Evolutionary conservation across 352 stramenopile genomes (phyloP), one percentile per base, ranked within the genome.

Genomic region (Phytophthora capsici): DNA sequence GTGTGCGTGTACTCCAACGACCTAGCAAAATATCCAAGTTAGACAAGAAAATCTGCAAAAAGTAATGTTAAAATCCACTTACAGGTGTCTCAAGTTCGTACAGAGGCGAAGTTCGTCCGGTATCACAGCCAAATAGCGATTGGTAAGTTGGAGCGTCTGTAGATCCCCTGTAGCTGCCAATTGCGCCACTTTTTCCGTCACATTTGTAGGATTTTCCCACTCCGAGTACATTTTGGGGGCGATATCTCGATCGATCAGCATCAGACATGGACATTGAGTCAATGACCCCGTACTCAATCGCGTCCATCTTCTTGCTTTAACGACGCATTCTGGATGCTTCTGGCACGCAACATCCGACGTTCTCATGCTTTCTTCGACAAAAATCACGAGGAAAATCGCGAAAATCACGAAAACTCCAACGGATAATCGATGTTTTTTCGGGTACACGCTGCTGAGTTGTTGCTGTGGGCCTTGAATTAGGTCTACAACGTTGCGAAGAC

Each of bases 201-300:
- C 47, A 20, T 79, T 70, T 0, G 14, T 57, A 4, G 77, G 73
- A 0, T 52, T 32, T 10, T 69, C 19, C 75, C 78, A 87, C 9
- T 70, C 60, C 6, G 70, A 65, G 19, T 54, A 78, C 9, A 47
- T 70, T 5, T 47, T 66, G 2, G 55, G 52, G 0, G 51, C 69
- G 2, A 54, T 45, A 20, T 77, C 41, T 14, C 53, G 45, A 47
- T 83, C 73, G 36, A 84, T 78, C 38, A 78, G 62, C 2, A 73
- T 60, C 2, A 88, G 43, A 20, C 79, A 88, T 7, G 74, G 76
- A 20, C 76, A 85, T 6, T 82, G 60, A 0, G 38, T 59, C 19
- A 69, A 28, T 0, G 44, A 69, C 9, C 47, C 43, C 7, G 36
- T 52, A 6, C 66, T 51, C 0, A 65, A 9, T 17, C 48, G 23